Conservation (phyloP, 176 grass and related monocot species). For the Aegilops tauschii region DNA sequence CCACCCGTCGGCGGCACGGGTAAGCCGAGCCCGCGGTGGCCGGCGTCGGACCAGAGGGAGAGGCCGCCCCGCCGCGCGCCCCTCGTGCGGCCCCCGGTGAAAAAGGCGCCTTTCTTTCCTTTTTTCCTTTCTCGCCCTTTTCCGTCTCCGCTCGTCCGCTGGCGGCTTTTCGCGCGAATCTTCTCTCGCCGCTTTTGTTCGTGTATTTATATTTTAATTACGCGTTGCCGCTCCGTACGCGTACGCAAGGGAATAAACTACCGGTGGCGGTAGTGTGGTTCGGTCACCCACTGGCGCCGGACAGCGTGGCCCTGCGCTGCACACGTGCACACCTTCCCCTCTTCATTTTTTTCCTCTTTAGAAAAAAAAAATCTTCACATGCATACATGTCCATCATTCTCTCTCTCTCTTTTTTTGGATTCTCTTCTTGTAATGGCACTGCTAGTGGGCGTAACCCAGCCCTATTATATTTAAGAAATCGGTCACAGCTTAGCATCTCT, state of each 20-base stretch:
- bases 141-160: neutral
- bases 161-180: neutral
- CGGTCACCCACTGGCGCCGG: neutral
- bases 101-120: neutral
- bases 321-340: neutral
- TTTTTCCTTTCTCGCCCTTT: neutral
- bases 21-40: neutral
- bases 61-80: neutral
- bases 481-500: too few species aligned
- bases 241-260: neutral
- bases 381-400: neutral
- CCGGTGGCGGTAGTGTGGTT: neutral
- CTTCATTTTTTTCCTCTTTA: neutral
- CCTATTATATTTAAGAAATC: too few species aligned
- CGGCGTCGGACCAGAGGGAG: too few species aligned
- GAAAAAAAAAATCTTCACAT: neutral
- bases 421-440: too few species aligned
- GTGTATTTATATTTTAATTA: neutral
- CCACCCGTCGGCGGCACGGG: neutral
- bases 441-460: too few species aligned
- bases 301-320: neutral
- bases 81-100: slow-evolving; percentile 36
- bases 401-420: too few species aligned
- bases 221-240: neutral
- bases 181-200: neutral